A percentile compares a stretch with the other conserved stretches of the same genome.
phyloP scores from a whole-genome alignment of 306 rosid genomes.

The Rosa multiflora region DNA sequence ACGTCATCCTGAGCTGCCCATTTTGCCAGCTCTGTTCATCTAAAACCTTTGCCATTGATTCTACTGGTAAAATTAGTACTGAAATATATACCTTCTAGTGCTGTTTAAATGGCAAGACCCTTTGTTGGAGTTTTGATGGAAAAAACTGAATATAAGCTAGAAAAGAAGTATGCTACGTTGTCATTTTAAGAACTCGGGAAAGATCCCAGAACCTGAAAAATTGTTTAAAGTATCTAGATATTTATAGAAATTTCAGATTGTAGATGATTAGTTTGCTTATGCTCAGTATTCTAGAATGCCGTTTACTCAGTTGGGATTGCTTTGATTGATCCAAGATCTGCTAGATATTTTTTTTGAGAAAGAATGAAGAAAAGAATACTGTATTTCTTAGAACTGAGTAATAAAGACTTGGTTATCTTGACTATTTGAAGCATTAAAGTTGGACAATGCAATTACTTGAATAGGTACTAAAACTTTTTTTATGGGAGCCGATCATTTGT shows the following conservation, averaged over 20 bases:
- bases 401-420: neutral
- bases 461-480: neutral
- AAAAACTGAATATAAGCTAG: neutral
- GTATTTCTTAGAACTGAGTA: neutral
- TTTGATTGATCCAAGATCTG: neutral
- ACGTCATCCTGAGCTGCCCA: neutral
- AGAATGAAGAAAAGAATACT: neutral
- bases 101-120: neutral
- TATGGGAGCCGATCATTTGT: neutral
- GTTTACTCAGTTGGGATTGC: neutral
- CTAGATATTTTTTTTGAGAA: neutral
- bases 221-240: neutral
- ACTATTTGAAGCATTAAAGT: neutral
- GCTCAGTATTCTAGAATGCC: constrained; percentile 2
- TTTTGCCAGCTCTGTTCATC: neutral
- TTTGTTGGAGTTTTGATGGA: neutral
- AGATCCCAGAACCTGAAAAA: neutral
- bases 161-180: neutral
- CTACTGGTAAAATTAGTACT: neutral
- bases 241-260: constrained; percentile 7
- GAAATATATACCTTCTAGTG: neutral
- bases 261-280: neutral
- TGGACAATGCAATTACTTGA: neutral
- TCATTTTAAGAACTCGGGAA: neutral
- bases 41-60: neutral